Evolutionary conservation across 2,329 filamentous ascomycete species (phyloP).

Genomic region (Penicillium carneum): DNA sequence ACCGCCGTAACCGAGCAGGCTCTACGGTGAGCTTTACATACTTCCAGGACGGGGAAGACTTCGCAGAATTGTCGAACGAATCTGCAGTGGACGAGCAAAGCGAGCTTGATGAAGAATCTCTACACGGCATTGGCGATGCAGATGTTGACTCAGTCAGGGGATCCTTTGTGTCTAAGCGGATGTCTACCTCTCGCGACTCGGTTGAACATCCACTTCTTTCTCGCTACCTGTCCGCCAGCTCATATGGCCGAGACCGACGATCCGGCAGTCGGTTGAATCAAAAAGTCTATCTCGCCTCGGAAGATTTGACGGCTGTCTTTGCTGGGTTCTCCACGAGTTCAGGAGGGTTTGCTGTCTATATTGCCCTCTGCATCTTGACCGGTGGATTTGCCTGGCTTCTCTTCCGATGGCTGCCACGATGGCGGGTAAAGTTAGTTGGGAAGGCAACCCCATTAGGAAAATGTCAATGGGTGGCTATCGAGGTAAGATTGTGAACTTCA

Average conservation of each 20-base stretch:
- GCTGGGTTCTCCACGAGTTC: conserved; percentile 85
- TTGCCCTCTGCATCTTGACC: conserved; percentile 73
- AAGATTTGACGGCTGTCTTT: conserved; percentile 92
- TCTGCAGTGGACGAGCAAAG: conserved; percentile 53
- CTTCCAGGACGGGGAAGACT: conserved; percentile 76
- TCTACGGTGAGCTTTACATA: conserved; percentile 90
- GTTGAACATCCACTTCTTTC: conserved; percentile 70
- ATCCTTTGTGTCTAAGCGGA: conserved; percentile 44
- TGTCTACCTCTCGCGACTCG: conserved; percentile 53
- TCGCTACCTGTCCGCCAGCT: conserved; percentile 73
- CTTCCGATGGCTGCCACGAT: conserved; percentile 87
- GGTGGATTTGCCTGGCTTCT: conserved; percentile 82
- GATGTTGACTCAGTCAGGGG: conserved; percentile 48
- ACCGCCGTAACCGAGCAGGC: conserved; percentile 79
- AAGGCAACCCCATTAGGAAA: conserved; percentile 71
- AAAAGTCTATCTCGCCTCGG: conserved; percentile 90
- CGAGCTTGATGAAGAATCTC: conserved; percentile 53
- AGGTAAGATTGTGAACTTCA: conserved; percentile 59
- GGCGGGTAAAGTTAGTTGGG: conserved; percentile 80
- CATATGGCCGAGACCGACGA: conserved; percentile 68
- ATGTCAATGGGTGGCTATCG: conserved; percentile 90
- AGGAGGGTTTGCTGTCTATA: conserved; percentile 73
- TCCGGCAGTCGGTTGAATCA: conserved; percentile 74
- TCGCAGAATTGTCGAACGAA: conserved; percentile 59
- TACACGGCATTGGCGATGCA: conserved; percentile 50